Percentiles rank a stretch among this genome's conserved stretches.
Evolutionary conservation across 352 stramenopile genomes (phyloP).

Genomic region (Globisporangium emineosum): DNA sequence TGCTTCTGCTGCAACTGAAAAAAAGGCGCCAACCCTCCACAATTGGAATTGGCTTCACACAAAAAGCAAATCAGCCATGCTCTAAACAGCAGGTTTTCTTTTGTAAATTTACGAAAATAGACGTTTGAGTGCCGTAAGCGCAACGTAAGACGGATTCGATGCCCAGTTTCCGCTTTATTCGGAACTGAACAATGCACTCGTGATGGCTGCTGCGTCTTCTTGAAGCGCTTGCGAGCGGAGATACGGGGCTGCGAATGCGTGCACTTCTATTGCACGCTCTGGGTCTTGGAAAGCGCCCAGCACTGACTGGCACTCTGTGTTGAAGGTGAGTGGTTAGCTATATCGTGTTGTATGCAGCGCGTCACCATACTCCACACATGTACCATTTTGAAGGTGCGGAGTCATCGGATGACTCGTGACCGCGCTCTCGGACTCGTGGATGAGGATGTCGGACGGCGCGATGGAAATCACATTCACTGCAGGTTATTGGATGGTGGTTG

Average conservation of each 20-base stretch:
- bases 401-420: constrained; percentile 1
- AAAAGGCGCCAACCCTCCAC: constrained; percentile 4
- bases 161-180: background rate
- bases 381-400: constrained; percentile 8
- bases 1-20: background rate
- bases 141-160: background rate
- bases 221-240: constrained; percentile 10
- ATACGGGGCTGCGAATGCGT: constrained; percentile 1
- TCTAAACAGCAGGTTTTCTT: background rate
- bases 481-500: too few relatives aligned
- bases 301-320: constrained; percentile 1
- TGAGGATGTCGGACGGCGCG: constrained; percentile 8
- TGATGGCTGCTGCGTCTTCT: constrained; percentile 9
- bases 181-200: constrained; percentile 2
- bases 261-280: background rate
- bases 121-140: background rate
- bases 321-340: background rate
- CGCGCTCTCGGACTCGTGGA: background rate
- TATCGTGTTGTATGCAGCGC: background rate
- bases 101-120: constrained; percentile 5
- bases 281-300: constrained; percentile 9
- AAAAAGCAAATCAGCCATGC: background rate
- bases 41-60: constrained; percentile 1
- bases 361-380: background rate
- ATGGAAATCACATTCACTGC: constrained; percentile 11